Conservation (phyloP, 345 rosid genomes). For the Anacardium occidentale region DNA sequence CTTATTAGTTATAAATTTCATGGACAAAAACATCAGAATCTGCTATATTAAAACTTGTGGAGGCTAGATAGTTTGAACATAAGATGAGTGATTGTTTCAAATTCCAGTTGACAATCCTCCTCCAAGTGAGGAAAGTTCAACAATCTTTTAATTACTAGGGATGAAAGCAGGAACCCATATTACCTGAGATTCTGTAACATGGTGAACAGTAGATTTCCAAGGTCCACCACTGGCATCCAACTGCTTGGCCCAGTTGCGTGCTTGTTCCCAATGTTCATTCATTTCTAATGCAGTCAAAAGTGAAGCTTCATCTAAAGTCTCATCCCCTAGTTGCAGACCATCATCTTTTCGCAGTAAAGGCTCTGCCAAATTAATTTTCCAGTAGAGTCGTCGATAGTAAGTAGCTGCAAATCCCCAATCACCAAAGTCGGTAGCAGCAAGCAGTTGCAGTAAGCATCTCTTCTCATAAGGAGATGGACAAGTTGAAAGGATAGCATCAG, state of each 20-base stretch:
- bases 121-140: not conserved
- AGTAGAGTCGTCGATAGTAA: conserved; percentile 67
- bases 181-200: conserved; percentile 96
- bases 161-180: not conserved
- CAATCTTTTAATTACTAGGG: not conserved
- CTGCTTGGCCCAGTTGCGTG: conserved; percentile 98
- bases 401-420: conserved; percentile 86
- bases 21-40: not conserved
- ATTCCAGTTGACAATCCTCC: not conserved
- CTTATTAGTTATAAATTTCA: not conserved
- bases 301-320: conserved; percentile 83
- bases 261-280: conserved; percentile 93
- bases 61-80: not conserved
- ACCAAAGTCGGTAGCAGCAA: conserved; percentile 90
- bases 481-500: conserved; percentile 79
- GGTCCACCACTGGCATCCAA: conserved; percentile 82
- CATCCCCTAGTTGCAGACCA: conserved; percentile 69
- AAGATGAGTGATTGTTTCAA: conserved; percentile 1
- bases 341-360: conserved; percentile 74
- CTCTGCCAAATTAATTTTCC: conserved; percentile 96
- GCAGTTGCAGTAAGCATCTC: conserved; percentile 88
- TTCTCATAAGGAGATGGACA: conserved; percentile 97
- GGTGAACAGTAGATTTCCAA: conserved; percentile 85
- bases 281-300: conserved; percentile 79
- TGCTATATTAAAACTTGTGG: not conserved